These are phyloP conservation scores for Blumeria graminis DNA, from an alignment of 2,329 filamentous ascomycete genomes.

Conservation along the genomic window DNA sequence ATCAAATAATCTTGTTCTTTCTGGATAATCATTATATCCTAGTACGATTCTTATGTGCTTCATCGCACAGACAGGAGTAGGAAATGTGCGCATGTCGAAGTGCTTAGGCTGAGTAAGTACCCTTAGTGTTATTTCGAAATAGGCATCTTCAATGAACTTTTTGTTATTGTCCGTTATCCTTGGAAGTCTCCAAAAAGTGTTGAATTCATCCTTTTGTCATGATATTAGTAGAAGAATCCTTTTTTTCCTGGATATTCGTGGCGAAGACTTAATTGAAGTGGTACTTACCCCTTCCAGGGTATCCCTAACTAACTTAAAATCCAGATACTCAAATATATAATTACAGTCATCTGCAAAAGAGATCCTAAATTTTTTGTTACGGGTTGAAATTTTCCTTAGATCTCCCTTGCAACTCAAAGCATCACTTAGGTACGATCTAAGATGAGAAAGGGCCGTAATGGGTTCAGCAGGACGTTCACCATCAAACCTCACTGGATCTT, in stretches of 20 bases:
- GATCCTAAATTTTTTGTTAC: constrained; percentile 39
- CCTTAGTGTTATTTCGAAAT: constrained; percentile 24
- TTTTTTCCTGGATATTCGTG: background rate
- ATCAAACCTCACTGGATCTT: constrained; percentile 25
- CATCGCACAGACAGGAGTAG: constrained; percentile 6
- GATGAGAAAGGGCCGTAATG: constrained; percentile 28
- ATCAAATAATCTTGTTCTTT: constrained; percentile 10
- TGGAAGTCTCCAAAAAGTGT: constrained; percentile 15
- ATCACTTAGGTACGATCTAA: constrained; percentile 36
- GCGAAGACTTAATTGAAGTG: background rate
- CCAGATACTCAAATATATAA: constrained; percentile 29
- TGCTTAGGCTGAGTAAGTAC: constrained; percentile 5
- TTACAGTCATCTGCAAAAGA: constrained; percentile 38
- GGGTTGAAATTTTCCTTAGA: constrained; percentile 27
- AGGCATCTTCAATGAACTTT: constrained; percentile 30
- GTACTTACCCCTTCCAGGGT: background rate
- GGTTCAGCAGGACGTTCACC: constrained; percentile 26
- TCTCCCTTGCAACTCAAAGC: constrained; percentile 22
- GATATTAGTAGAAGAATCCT: background rate
- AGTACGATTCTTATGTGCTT: constrained; percentile 11
- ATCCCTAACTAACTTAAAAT: constrained; percentile 20
- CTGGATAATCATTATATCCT: constrained; percentile 13
- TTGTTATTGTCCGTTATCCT: constrained; percentile 9
- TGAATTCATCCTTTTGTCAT: constrained; percentile 12
- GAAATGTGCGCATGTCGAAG: constrained; percentile 2